Percentiles rank a stretch among this genome's conserved stretches.
Evolutionary conservation across 2,329 filamentous ascomycete genomes (phyloP).

Genomic region (Diaporthe sp.): DNA sequence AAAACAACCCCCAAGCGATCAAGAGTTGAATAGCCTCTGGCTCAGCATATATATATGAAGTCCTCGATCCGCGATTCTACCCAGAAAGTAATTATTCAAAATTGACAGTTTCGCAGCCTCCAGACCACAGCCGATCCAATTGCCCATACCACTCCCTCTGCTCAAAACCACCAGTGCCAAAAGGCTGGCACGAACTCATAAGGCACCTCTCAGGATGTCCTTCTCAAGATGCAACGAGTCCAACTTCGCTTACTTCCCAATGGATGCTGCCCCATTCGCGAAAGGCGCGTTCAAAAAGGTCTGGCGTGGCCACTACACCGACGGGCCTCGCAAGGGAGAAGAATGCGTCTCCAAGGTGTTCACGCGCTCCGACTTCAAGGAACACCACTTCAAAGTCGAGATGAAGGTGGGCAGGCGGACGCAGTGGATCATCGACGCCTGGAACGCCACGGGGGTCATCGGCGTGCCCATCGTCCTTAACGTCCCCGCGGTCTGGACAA

Average conservation of each 20-base stretch:
- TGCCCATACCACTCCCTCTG: background rate
- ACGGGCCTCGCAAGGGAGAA: background rate
- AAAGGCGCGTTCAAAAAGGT: background rate
- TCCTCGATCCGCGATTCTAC: too few relatives aligned
- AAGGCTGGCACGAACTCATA: background rate
- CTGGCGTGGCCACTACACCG: background rate
- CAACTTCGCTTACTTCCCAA: too few relatives aligned
- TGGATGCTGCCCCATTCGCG: background rate
- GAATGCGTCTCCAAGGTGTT: background rate
- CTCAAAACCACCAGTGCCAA: too few relatives aligned
- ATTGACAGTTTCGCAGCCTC: background rate
- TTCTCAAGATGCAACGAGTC: background rate
- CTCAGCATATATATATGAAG: too few relatives aligned
- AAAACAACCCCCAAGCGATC: too few relatives aligned
- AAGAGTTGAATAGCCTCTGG: too few relatives aligned
- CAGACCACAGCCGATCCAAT: background rate
- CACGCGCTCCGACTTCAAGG: background rate
- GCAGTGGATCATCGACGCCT: background rate
- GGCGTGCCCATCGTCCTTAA: too few relatives aligned
- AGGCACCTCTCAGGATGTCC: background rate
- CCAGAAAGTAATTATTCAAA: too few relatives aligned
- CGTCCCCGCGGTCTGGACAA: too few relatives aligned
- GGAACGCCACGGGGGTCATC: background rate
- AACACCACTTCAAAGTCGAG: fast-evolving
- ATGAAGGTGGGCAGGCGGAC: background rate